These are phyloP conservation scores for Backusella circina DNA, from an alignment of 192 early-diverging fungal genomes.

Conservation along the genomic window DNA sequence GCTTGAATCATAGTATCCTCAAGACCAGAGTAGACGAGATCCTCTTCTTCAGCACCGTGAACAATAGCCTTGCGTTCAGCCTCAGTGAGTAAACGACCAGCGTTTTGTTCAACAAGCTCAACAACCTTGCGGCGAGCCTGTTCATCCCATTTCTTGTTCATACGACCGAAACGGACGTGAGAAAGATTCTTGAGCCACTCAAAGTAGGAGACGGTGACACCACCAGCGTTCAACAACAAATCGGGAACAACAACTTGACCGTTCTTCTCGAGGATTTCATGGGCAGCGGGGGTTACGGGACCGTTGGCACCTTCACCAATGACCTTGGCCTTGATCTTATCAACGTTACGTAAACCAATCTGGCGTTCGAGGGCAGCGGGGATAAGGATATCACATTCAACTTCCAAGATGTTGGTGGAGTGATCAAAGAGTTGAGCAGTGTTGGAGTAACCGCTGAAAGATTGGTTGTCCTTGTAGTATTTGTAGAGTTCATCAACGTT, in stretches of 20 bases:
- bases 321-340: constrained; percentile 73
- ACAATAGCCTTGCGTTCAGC: constrained; percentile 72
- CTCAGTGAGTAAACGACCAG: constrained; percentile 68
- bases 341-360: constrained; percentile 69
- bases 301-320: constrained; percentile 84
- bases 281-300: constrained; percentile 70
- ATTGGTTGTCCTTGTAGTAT: constrained; percentile 57
- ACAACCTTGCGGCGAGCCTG: constrained; percentile 66
- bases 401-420: constrained; percentile 55
- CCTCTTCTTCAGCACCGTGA: constrained; percentile 80
- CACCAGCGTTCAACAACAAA: constrained; percentile 76
- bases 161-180: constrained; percentile 81
- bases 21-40: constrained; percentile 81
- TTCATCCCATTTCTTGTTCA: constrained; percentile 85
- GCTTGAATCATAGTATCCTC: constrained; percentile 87
- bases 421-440: constrained; percentile 59
- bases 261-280: constrained; percentile 58
- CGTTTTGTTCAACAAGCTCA: constrained; percentile 68
- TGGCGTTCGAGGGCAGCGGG: constrained; percentile 82
- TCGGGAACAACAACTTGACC: constrained; percentile 71
- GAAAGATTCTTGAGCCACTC: constrained; percentile 86
- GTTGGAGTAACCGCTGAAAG: constrained; percentile 62
- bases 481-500: constrained; percentile 64
- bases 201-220: constrained; percentile 79
- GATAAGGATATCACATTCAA: constrained; percentile 80